Base-by-base conservation (phyloP, 2,329 filamentous ascomycete species). In the Pseudocercospora macadamiae region DNA sequence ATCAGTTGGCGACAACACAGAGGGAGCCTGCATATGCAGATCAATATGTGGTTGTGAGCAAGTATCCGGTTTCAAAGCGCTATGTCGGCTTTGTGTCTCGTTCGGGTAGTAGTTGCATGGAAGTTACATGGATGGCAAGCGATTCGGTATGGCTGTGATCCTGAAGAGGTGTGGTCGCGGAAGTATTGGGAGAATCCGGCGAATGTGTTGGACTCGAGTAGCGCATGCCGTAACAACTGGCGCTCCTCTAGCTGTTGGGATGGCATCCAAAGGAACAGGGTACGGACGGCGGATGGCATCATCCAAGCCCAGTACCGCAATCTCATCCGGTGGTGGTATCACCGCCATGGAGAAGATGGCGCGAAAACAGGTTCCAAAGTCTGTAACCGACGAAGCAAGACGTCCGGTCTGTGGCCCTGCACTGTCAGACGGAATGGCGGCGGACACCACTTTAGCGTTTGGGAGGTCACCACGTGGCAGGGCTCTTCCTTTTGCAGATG, bases 321-420 rank as follows among this genome's bases (percentile, higher is more conserved):
- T 47, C 42, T 47, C 23, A 47, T 47, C 21, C 37, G 26, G 10
- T 23, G 26, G 42, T 47, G 42, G 42, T 23, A 47, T 47, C 42
- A 47, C 23, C 19, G 23, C 23, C 8, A 23, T 47, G 19, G 42
- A 19, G 19, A 47, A 47, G 18, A 47, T 47, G 23, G 47, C 16
- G 25, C 47, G 47, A 21, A 49, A 49, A 49, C 47, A 49, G 45
- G 47, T 16, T 49, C 47, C 47, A 30, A 49, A 49, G 47, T 34
- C 47, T 34, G 47, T 49, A 49, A 34, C n/a, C 47, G 47, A 49
- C 47, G 26, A 49, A 49, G 47, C 14, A 34, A 26, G 23, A 30
- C 47, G 47, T 49, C 4, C n/a, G 25, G n/a, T 34, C 47, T 18
- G 18, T 9, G 26, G 18, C 28, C 23, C 19, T 23, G n/a, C 28